phyloP scores from a whole-genome alignment of 2,329 filamentous ascomycete species.

The Chlorencoelia australis region DNA sequence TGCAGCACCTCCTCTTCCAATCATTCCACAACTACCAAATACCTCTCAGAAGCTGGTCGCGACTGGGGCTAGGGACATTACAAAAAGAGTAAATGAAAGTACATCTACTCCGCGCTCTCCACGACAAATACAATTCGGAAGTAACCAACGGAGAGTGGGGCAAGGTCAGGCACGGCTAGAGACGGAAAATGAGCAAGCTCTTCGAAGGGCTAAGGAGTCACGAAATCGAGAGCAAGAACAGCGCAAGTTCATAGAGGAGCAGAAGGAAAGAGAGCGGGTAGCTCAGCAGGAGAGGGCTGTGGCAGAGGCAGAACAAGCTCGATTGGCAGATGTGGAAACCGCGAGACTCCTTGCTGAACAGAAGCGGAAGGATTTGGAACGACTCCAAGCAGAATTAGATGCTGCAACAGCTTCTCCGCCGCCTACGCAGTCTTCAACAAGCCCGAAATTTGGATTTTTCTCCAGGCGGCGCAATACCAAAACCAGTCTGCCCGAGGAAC shows the following conservation, averaged over 20 bases:
- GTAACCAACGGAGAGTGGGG: too few species aligned
- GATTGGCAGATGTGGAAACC: conserved; percentile 16
- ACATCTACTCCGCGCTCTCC: too few species aligned
- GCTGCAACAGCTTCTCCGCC: conserved; percentile 17
- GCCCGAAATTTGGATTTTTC: conserved; percentile 24
- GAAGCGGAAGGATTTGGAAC: conserved; percentile 26
- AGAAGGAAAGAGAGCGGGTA: conserved; percentile 10
- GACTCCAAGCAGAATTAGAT: conserved; percentile 24
- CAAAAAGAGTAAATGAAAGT: too few species aligned
- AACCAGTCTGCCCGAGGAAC: conserved; percentile 8
- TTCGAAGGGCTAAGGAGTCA: too few species aligned
- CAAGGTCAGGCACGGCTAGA: too few species aligned
- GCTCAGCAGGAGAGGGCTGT: conserved; percentile 4
- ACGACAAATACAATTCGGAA: too few species aligned
- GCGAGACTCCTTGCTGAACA: conserved; percentile 21
- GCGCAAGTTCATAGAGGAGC: conserved; percentile 5
- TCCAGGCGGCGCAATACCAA: conserved; percentile 15
- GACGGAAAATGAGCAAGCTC: too few species aligned
- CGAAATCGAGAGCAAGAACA: conserved; percentile 6
- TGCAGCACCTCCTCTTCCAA: too few species aligned
- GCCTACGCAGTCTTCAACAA: too few species aligned
- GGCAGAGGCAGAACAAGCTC: conserved; percentile 9
- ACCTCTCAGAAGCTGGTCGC: too few species aligned
- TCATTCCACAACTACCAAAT: too few species aligned
- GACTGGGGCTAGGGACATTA: too few species aligned